A percentile compares a stretch with the other conserved stretches of the same genome.
Evolutionary conservation across 805 yeast species (phyloP).

Genomic region (Candida succiphila): DNA sequence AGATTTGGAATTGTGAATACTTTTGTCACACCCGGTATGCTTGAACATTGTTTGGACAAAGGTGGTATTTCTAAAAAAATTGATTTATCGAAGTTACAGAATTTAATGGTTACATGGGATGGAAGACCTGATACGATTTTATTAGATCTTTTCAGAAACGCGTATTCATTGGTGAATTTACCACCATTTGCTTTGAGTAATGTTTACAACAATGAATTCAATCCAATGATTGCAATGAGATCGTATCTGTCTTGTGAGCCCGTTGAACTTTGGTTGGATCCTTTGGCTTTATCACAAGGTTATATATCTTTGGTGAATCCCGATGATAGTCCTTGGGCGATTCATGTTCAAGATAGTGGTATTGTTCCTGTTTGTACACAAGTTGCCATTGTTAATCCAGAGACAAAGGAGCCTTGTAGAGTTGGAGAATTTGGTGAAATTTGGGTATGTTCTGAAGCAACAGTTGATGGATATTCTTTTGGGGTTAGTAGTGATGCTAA

Average conservation of each 20-base stretch:
- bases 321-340: slow-evolving; percentile 52
- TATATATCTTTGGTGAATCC: slow-evolving; percentile 72
- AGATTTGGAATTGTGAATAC: slow-evolving; percentile 78
- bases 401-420: slow-evolving; percentile 66
- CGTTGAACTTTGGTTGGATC: slow-evolving; percentile 78
- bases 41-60: slow-evolving; percentile 58
- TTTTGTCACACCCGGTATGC: slow-evolving; percentile 75
- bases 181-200: slow-evolving; percentile 63
- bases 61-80: slow-evolving; percentile 35
- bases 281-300: slow-evolving; percentile 85
- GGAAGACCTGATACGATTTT: slow-evolving; percentile 62
- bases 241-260: slow-evolving; percentile 87
- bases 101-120: slow-evolving; percentile 74
- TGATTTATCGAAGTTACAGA: slow-evolving; percentile 54
- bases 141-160: slow-evolving; percentile 45
- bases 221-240: slow-evolving; percentile 76
- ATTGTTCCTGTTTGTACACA: slow-evolving; percentile 94
- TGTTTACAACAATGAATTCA: slow-evolving; percentile 69
- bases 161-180: slow-evolving; percentile 55
- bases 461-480: slow-evolving; percentile 49
- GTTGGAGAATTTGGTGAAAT: slow-evolving; percentile 95
- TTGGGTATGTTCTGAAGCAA: slow-evolving; percentile 91
- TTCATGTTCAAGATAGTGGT: slow-evolving; percentile 88
- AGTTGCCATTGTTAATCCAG: slow-evolving; percentile 91
- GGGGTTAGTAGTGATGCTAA: slow-evolving; percentile 22